Base-by-base conservation (phyloP, 352 stramenopile species). In the Pythium myriotylum region DNA sequence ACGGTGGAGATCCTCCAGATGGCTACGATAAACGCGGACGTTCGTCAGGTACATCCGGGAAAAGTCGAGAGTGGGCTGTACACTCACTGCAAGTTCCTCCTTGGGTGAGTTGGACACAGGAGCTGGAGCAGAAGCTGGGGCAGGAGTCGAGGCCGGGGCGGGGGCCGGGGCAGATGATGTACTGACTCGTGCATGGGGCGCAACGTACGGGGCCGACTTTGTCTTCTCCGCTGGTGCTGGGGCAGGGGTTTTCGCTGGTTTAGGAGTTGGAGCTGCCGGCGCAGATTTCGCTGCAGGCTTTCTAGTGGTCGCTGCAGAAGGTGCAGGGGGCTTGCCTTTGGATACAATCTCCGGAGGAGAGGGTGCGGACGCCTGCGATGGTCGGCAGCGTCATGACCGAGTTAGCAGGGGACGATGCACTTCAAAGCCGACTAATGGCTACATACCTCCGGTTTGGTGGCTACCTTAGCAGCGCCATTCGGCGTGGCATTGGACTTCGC, bases 401-500 rank as follows among this genome's bases (percentile, higher is more conserved):
- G 29, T 35, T 35, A 35, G 29, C 29, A 35, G n/a, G n/a, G n/a
- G n/a, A n/a, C n/a, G n/a, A 35, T 10, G 29, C 29, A 10, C 29
- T 26, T 4, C 24, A 16, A 26, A 26, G 13, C 24, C 12, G 4
- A 43, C 17, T 43, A 17, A 17, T 20, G 13, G 17, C 37, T 20
- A 43, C 37, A 13, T 8, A 23, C 17, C 27, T 24, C 29, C 9
- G 29, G 24, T 5, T 56, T 20, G 1, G 19, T 20, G 54, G 22
- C 26, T 16, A 33, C 3, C 13, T 27, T 37, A n/a, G 37, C 43
- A 4, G 49, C 16, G 0, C 23, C 27, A 17, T 7, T 20, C 7
- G 59, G n/a, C 4, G 43, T 32, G 51, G 26, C 54, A 22, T 50
- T 40, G n/a, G 43, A 26, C 9, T 60, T 69, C 4, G 47, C 48